Evolutionary conservation across 202 grass and related monocot species (phyloP), one percentile per base, ranked within the genome.

Genomic region (Schoenoplectus tabernaemontani): DNA sequence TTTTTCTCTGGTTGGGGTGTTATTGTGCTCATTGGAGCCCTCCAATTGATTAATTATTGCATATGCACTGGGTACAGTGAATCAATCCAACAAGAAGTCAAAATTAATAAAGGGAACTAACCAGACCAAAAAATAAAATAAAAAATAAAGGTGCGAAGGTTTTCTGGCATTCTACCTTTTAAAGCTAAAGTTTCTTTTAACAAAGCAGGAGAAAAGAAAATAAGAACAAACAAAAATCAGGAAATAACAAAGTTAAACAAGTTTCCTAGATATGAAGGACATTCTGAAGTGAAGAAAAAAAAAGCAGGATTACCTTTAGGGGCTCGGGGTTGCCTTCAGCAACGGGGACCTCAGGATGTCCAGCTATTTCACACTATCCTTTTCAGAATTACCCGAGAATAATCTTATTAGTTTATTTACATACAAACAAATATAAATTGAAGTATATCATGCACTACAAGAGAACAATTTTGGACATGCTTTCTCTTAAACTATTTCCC

Each of bases 341-440:
- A 9, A 97, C 91, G 0, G 89, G 87, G 68, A 97, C 87, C 1
- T 93, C 90, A 48, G 87, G 7, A 71, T 67, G 90, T 68, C 87
- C 88, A 75, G 90, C 93, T 23, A 84, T 87, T 70, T 97, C 91
- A 77, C 94, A 97, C 94, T 97, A 92, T 82, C 59, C 60, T 97
- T 83, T 84, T 82, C 42, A 88, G 57, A 66, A 38, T 75, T 82
- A 83, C 81, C 64, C 13, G 58, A 19, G 26, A 80, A 46, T 50
- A 24, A 80, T 86, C 19, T 61, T 38, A 87, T 69, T 44, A 67
- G 68, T 23, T 50, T 30, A 47, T 32, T 53, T 41, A 12, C 57
- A 51, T 51, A 75, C 22, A 51, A 32, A 82, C 17, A 36, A 15
- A 7, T 30, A 33, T 37, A 63, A 43, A 38, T 36, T 23, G 9